Conservation (phyloP, 768 basidiomycete species). For the Boletus sp. region DNA sequence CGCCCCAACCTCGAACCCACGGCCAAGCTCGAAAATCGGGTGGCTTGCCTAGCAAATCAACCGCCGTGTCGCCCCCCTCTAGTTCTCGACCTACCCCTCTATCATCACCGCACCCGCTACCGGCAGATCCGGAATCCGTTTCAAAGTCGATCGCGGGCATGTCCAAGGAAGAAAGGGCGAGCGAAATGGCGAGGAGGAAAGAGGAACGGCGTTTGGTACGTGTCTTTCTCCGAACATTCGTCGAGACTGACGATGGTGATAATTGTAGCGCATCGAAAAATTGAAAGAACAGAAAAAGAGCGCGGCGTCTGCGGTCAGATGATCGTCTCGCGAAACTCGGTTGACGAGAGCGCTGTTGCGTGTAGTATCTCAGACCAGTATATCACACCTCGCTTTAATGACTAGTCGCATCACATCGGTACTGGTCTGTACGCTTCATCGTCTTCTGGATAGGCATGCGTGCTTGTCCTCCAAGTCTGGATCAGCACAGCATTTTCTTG, state of each 20-base stretch:
- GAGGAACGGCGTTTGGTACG: conserved; percentile 88
- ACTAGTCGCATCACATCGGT: no score
- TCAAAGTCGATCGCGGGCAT: conserved; percentile 42
- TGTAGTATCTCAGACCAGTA: not conserved
- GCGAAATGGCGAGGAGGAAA: conserved; percentile 87
- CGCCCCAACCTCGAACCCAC: conserved; percentile 18
- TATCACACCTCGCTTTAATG: not conserved
- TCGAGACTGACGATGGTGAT: not conserved
- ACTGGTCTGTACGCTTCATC: no score
- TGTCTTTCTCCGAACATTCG: not conserved
- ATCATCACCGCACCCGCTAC: conserved; percentile 18
- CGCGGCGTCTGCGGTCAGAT: conserved; percentile 15
- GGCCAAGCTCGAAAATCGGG: conserved; percentile 4
- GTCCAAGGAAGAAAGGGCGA: conserved; percentile 89
- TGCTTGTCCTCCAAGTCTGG: no score
- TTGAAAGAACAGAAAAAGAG: conserved; percentile 79
- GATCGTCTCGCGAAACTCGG: no score
- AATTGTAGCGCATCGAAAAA: conserved; percentile 63
- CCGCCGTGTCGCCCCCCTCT: conserved; percentile 9
- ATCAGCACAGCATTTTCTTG: no score
- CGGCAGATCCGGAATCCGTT: conserved; percentile 10
- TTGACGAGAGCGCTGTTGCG: not conserved
- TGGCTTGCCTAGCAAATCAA: not conserved
- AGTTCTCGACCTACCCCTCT: conserved; percentile 25
- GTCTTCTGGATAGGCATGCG: no score